A percentile compares a stretch with the other conserved stretches of the same genome.
Evolutionary conservation across 2,329 filamentous ascomycete species (phyloP).

Genomic region (Ophiosphaerella korrae): DNA sequence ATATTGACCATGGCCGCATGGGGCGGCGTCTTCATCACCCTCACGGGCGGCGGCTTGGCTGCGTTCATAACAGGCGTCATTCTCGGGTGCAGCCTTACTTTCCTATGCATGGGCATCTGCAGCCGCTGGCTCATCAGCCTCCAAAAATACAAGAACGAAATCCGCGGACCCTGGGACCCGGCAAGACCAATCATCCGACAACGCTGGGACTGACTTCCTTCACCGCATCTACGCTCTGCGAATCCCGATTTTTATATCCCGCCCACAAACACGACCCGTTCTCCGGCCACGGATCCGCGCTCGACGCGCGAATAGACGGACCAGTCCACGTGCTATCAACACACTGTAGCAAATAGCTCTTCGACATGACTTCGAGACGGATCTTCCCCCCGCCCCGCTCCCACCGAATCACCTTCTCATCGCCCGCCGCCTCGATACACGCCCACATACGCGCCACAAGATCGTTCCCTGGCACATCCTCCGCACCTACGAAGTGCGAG

Average conservation of each 20-base stretch:
- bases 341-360: slow-evolving; percentile 21
- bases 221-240: slow-evolving; percentile 15
- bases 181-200: slow-evolving; percentile 85
- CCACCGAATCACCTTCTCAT: slow-evolving; percentile 40
- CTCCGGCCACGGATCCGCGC: slow-evolving; percentile 35
- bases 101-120: slow-evolving; percentile 85
- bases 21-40: slow-evolving; percentile 71
- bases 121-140: slow-evolving; percentile 98
- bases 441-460: slow-evolving; percentile 42
- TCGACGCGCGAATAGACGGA: slow-evolving; percentile 13
- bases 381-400: slow-evolving; percentile 30
- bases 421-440: slow-evolving; percentile 20
- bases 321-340: slow-evolving; percentile 21
- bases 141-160: slow-evolving; percentile 99
- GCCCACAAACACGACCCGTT: slow-evolving; percentile 36
- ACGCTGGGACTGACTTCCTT: slow-evolving; percentile 55
- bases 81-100: slow-evolving; percentile 74
- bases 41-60: slow-evolving; percentile 60
- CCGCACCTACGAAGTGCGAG: slow-evolving; percentile 44
- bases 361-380: slow-evolving; percentile 38
- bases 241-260: slow-evolving; percentile 34
- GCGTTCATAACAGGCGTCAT: slow-evolving; percentile 73
- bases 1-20: slow-evolving; percentile 79
- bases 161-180: slow-evolving; percentile 96
- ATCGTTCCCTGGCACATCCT: slow-evolving; percentile 42